Evolutionary conservation across 1,139 yeast species (phyloP), one percentile per base, ranked within the genome.

Genomic region (Insectozyma bohioensis): DNA sequence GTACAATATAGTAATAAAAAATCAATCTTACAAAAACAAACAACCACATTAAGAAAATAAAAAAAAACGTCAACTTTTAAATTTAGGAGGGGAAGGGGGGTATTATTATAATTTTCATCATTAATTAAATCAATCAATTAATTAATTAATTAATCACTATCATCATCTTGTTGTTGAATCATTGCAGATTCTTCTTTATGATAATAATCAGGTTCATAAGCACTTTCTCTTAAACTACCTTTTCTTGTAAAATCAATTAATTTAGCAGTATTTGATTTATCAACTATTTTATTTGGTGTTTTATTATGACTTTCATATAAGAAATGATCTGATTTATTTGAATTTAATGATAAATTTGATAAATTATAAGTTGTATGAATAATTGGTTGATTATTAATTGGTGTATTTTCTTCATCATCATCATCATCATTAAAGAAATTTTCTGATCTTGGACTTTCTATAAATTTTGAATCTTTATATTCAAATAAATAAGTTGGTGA

Each of bases 181-280:
- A 56, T 62, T 10, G 69, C 75, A 11, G 57, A 46, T 39, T 64
- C 61, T 12, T 65, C 72, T 13, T 53, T 50, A 28, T 49, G 49
- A 25, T 48, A 42, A 28, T 49, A 46, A 35, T 54, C 52, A 18
- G 62, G 61, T 32, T 56, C 56, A 36, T 57, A 54, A 4, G 70
- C 61, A 15, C 70, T 60, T 39, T 69, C 70, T 41, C 67, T 56
- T 46, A 62, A 56, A 48, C 75, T 63, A 19, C 72, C 72, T 43
- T 67, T 67, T 46, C 77, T 56, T 6, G 78, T 72, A 44, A 75
- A 75, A 35, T 75, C 75, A 30, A 75, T 78, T 40, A 75, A 55
- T 46, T 75, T 72, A 9, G 78, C 78, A 30, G n/a, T 29, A 20
- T n/a, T n/a, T 46, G 39, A 29, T 36, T 13, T 40, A 33, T 5